phyloP scores from a whole-genome alignment of 257 asterid genomes.

The Solanum piurae region DNA sequence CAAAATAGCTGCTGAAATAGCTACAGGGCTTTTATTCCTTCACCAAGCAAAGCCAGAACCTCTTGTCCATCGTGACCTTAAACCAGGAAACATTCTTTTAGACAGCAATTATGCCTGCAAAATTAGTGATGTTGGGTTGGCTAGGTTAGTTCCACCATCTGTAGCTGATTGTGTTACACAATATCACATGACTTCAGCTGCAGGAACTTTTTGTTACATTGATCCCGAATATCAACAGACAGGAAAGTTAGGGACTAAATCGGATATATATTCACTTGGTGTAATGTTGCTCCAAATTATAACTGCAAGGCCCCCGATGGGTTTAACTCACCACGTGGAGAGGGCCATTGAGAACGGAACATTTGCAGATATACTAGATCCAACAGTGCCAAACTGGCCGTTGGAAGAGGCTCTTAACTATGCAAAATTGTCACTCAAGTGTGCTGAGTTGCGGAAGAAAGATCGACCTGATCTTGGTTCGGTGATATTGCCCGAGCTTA shows the following conservation, averaged over 20 bases:
- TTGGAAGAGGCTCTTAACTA: conserved; percentile 8
- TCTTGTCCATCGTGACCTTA: conserved; percentile 12
- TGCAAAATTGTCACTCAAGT: conserved; percentile 14
- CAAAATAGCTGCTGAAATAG: conserved; percentile 8
- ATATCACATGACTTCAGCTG: conserved; percentile 16
- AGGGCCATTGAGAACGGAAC: conserved; percentile 11
- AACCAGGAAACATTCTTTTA: conserved; percentile 11
- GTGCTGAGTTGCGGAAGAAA: conserved; percentile 16
- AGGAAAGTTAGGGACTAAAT: conserved; percentile 11
- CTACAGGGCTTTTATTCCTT: conserved; percentile 5
- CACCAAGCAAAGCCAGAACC: conserved; percentile 17
- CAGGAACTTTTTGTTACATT: conserved; percentile 13
- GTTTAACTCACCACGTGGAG: conserved; percentile 11
- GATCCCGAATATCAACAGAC: conserved; percentile 10
- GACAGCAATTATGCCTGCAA: conserved; percentile 6
- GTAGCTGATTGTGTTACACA: conserved; percentile 12
- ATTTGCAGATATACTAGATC: conserved; percentile 14
- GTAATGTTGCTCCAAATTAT: conserved; percentile 13
- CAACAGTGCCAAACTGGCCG: conserved; percentile 16
- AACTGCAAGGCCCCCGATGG: conserved; percentile 16
- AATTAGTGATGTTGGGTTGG: conserved; percentile 10
- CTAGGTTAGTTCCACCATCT: conserved; percentile 12
- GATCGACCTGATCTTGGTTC: conserved; percentile 17
- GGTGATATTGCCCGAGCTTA: conserved; percentile 11
- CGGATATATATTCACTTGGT: conserved; percentile 9